Evolutionary conservation across 2,329 filamentous ascomycete species (phyloP), one percentile per base, ranked within the genome.

Genomic region (Cladosporium sp.): DNA sequence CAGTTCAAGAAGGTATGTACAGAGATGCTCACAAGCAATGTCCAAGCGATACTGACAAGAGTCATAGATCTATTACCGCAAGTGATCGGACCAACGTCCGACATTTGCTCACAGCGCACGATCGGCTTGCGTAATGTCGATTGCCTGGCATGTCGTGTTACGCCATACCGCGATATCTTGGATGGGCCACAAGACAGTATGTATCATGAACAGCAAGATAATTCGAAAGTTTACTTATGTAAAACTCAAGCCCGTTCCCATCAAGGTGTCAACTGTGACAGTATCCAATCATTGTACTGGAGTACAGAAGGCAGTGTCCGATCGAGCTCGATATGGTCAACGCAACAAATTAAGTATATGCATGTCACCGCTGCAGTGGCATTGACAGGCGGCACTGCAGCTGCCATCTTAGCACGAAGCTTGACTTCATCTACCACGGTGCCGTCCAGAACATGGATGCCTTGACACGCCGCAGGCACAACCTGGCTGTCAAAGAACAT

Each of bases 1-100:
- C 93, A 97, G 78, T 97, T 98, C 84, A 99, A 98, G 80, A 96
- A 97, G 88, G 93, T 96, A 46, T 8, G 50, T 35, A 14, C 16
- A 11, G 11, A 21, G 12, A 49, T 12, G 11, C 10, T 18, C 11
- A n/a, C 33, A 7, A n/a, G 35, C 28, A 55, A 56, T 44, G 26
- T 59, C 58, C 65, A 61, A 69, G 33, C 46, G 11, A 49, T 18
- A 44, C 70, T 70, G 53, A 70, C 66, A 63, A 58, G 67, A 40
- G 55, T 67, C 65, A 35, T 70, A 82, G 80, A 79, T 83, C 65
- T 83, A 81, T 70, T 83, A 83, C 71, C 78, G 81, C 57, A 83
- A 83, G 70, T 81, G 72, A 35, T 21, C 35, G 12, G 26, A 46
- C 23, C 26, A 12, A 28, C 14, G 26, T 33, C n/a, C 33, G 29